These are phyloP conservation scores for Solanum sitiens DNA, from an alignment of 257 asterid genomes.

Conservation along the genomic window DNA sequence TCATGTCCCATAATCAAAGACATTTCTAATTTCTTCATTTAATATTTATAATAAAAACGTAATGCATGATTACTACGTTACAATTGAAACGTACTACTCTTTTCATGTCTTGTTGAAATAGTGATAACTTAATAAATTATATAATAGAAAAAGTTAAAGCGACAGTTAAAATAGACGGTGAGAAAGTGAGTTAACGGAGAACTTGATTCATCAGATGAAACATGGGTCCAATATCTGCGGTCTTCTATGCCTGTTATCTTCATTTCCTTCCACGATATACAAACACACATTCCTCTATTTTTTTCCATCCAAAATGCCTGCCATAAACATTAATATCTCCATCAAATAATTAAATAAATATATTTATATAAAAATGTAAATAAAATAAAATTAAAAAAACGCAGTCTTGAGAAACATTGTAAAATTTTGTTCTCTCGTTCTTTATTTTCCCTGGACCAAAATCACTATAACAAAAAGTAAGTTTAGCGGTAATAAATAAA, in stretches of 20 bases:
- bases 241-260: slow-evolving; percentile 46
- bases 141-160: neutral
- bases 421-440: neutral
- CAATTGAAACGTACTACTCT: neutral
- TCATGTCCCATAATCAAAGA: neutral
- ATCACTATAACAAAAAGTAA: too few species aligned
- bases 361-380: too few species aligned
- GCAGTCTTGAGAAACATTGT: neutral
- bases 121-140: neutral
- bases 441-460: neutral
- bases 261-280: slow-evolving; percentile 53
- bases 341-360: neutral
- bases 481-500: too few species aligned
- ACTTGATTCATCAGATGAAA: slow-evolving; percentile 46
- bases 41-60: neutral
- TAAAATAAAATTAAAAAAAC: neutral
- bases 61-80: neutral
- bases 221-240: slow-evolving; percentile 45
- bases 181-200: neutral
- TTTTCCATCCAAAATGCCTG: slow-evolving; percentile 52
- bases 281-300: slow-evolving; percentile 29
- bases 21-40: neutral
- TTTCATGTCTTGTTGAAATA: neutral
- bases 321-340: neutral
- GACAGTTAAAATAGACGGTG: neutral